Percentiles rank a stretch among this genome's conserved stretches.
Conservation (phyloP, 257 asterid genomes). For the Cordia subcordata region DNA sequence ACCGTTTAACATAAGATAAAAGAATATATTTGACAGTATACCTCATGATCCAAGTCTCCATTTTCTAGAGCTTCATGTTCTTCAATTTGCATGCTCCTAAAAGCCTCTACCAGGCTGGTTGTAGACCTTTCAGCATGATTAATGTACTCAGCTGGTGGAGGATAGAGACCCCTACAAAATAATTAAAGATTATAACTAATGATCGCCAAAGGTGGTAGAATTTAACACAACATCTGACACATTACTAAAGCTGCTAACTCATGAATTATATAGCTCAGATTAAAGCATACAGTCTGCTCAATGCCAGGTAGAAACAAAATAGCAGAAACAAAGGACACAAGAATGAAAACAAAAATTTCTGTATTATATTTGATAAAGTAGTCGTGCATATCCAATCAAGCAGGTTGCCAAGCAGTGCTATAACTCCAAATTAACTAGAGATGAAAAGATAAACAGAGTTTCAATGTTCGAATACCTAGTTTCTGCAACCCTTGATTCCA, state of each 20-base stretch:
- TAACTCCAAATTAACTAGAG: background rate
- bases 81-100: slow-evolving; percentile 66
- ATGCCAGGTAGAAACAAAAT: too few relatives aligned
- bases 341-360: too few relatives aligned
- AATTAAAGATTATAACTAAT: background rate
- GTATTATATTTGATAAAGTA: too few relatives aligned
- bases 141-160: slow-evolving; percentile 64
- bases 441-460: background rate
- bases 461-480: slow-evolving; percentile 23
- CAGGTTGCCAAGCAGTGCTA: background rate
- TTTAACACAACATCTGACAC: too few relatives aligned
- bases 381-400: too few relatives aligned
- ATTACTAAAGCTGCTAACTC: too few relatives aligned
- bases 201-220: too few relatives aligned
- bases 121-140: slow-evolving; percentile 64
- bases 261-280: background rate
- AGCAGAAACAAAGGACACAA: too few relatives aligned
- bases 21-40: slow-evolving; percentile 1
- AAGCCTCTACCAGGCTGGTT: slow-evolving; percentile 69
- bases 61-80: slow-evolving; percentile 71
- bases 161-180: slow-evolving; percentile 54
- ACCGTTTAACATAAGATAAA: too few relatives aligned
- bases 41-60: slow-evolving; percentile 82
- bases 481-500: slow-evolving; percentile 64
- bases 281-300: too few relatives aligned